phyloP scores from a whole-genome alignment of 2,329 filamentous ascomycete species.

The Exophiala spinifera region DNA sequence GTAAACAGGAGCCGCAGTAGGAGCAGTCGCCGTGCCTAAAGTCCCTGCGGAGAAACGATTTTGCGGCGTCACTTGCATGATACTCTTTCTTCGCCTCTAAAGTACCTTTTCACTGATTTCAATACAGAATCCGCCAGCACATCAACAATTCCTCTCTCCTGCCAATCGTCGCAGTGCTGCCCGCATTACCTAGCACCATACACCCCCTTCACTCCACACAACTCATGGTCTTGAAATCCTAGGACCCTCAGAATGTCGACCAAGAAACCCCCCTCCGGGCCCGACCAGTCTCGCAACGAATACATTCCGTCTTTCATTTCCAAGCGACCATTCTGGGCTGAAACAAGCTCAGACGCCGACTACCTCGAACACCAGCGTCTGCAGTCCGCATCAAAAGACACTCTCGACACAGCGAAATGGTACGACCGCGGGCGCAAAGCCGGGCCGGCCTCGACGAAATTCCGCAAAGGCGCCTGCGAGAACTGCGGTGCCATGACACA shows the following conservation, averaged over 20 bases:
- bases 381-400: conserved; percentile 43
- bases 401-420: conserved; percentile 71
- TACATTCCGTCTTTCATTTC: conserved; percentile 99
- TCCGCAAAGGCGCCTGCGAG: conserved; percentile 95
- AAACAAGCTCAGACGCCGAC: conserved; percentile 71
- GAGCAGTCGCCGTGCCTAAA: no score
- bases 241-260: conserved; percentile 12
- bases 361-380: conserved; percentile 96
- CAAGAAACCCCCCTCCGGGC: conserved; percentile 20
- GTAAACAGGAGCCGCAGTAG: no score
- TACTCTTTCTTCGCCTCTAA: no score
- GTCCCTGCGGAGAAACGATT: no score
- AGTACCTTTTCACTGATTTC: no score
- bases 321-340: conserved; percentile 94
- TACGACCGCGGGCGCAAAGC: conserved; percentile 84
- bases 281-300: conserved; percentile 66
- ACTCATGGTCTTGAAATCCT: no score
- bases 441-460: conserved; percentile 89
- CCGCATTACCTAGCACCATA: no score
- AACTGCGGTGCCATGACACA: conserved; percentile 98
- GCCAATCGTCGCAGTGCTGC: no score
- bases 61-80: no score
- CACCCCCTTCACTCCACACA: no score
- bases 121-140: no score
- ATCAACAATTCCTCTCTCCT: no score